Conservation (phyloP, 2,329 filamentous ascomycete genomes). For the Colletotrichum gigasporum region DNA sequence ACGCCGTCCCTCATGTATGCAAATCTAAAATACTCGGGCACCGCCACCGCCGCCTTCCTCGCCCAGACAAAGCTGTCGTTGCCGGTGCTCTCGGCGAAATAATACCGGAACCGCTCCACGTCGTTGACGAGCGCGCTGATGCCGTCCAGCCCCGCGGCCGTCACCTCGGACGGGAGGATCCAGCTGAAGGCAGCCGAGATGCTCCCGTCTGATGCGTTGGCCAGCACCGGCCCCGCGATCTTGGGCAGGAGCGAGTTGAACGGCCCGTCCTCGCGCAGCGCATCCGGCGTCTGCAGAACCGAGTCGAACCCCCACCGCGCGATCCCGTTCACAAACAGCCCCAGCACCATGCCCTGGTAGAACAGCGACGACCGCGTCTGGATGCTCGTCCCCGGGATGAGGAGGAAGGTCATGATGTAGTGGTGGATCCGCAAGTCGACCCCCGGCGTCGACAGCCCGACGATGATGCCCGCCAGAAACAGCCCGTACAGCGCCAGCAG, state of each 20-base stretch:
- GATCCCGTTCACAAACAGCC: constrained; percentile 92
- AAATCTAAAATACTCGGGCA: constrained; percentile 27
- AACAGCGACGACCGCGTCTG: constrained; percentile 86
- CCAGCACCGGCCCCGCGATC: constrained; percentile 57
- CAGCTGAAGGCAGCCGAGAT: constrained; percentile 73
- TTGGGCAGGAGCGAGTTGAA: constrained; percentile 69
- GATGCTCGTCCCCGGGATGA: constrained; percentile 88
- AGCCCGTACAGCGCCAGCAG: constrained; percentile 84
- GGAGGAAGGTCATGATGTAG: constrained; percentile 87
- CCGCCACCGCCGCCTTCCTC: constrained; percentile 14
- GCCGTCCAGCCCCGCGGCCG: constrained; percentile 70
- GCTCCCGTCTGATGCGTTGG: constrained; percentile 54
- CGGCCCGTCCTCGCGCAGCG: constrained; percentile 74
- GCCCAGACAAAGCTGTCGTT: constrained; percentile 19
- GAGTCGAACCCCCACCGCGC: constrained; percentile 94
- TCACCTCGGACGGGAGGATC: constrained; percentile 45
- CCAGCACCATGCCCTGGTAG: constrained; percentile 90
- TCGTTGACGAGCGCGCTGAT: constrained; percentile 86
- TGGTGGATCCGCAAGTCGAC: constrained; percentile 92
- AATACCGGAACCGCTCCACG: constrained; percentile 81
- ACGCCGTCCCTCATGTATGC: constrained; percentile 26
- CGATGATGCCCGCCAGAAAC: constrained; percentile 71
- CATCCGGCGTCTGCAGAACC: constrained; percentile 82
- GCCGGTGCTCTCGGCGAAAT: constrained; percentile 63
- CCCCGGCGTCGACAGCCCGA: constrained; percentile 77